Evolutionary conservation across 257 asterid genomes (phyloP).

Genomic region (Lycium barbarum): DNA sequence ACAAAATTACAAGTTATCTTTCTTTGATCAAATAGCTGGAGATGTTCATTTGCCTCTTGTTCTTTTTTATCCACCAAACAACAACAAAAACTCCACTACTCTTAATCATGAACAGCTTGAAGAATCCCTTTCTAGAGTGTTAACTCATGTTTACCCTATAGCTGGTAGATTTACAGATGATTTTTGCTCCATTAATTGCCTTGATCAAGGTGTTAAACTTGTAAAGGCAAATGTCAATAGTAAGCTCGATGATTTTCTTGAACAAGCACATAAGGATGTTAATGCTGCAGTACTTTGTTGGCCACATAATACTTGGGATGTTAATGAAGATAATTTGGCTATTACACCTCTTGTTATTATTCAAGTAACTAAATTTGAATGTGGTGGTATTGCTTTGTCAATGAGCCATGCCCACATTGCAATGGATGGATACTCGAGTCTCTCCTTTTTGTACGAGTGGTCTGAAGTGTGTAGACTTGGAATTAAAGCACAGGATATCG

Average conservation of each 20-base stretch:
- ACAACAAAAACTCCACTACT: not conserved
- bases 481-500: not conserved
- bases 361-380: conserved; percentile 23
- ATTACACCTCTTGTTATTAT: conserved; percentile 20
- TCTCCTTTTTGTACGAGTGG: conserved; percentile 27
- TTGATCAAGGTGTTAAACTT: conserved; percentile 48
- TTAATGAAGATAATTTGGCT: not conserved
- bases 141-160: conserved; percentile 27
- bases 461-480: conserved; percentile 10
- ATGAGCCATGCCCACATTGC: conserved; percentile 16
- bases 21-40: conserved; percentile 46
- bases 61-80: conserved; percentile 41
- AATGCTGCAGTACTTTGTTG: not conserved
- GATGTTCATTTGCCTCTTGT: conserved; percentile 35
- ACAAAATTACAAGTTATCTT: conserved; percentile 39
- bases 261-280: not conserved
- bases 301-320: not conserved
- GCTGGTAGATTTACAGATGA: conserved; percentile 44
- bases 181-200: conserved; percentile 38
- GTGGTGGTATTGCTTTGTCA: conserved; percentile 33
- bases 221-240: conserved; percentile 27
- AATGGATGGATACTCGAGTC: not conserved
- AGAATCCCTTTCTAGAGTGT: conserved; percentile 40
- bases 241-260: not conserved
- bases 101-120: conserved; percentile 26